Evolutionary conservation across 257 asterid species (phyloP).

Genomic region (Ballota nigra): DNA sequence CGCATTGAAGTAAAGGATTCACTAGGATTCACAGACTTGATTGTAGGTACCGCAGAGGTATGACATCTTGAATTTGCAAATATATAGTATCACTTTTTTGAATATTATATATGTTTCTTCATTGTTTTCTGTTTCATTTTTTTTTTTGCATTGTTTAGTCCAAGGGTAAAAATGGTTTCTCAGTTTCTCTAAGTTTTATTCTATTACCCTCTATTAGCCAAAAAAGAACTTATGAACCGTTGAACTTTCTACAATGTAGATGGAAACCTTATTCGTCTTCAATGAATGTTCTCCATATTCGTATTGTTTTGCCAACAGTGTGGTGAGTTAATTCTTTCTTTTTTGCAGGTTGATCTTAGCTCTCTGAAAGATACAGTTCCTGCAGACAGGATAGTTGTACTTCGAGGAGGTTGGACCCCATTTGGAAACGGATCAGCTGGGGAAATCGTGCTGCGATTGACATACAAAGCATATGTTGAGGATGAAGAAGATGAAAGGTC

Average conservation of each 20-base stretch:
- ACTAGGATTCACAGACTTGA: slow-evolving; percentile 78
- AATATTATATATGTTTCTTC: slow-evolving; percentile 9
- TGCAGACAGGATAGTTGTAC: slow-evolving; percentile 70
- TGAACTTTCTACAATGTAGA: not conserved
- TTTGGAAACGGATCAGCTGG: slow-evolving; percentile 79
- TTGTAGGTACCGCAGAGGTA: slow-evolving; percentile 88
- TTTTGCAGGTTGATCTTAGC: slow-evolving; percentile 81
- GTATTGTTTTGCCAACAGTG: not conserved
- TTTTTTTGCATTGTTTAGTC: not conserved
- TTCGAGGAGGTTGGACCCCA: slow-evolving; percentile 73
- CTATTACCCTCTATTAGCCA: not conserved
- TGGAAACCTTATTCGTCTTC: slow-evolving; percentile 7
- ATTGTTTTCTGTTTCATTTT: not conserved
- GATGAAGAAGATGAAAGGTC: slow-evolving; percentile 92
- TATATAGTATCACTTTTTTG: not conserved
- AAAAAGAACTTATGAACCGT: not conserved
- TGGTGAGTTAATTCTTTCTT: not conserved
- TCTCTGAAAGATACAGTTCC: slow-evolving; percentile 95
- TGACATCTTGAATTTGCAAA: slow-evolving; percentile 21
- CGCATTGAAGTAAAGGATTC: slow-evolving; percentile 82
- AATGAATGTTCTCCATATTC: not conserved
- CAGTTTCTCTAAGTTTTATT: not conserved
- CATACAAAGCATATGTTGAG: slow-evolving; percentile 97
- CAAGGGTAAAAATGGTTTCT: not conserved
- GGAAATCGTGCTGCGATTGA: slow-evolving; percentile 77